Conservation (phyloP, 352 stramenopile genomes). For the Pythium pyrilobum region DNA sequence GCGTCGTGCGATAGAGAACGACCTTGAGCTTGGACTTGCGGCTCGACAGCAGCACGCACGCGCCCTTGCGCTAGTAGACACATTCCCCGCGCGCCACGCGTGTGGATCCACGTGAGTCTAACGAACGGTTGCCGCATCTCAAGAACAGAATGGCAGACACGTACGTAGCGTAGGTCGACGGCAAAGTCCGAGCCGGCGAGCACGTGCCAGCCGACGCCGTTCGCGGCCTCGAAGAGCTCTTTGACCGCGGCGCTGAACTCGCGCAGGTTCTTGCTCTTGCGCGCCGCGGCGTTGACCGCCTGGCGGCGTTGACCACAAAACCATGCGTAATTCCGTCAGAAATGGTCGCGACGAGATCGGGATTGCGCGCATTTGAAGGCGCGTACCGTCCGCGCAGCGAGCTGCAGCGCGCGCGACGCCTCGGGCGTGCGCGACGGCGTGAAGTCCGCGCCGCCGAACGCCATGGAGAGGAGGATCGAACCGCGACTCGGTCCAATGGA, state of each 20-base stretch:
- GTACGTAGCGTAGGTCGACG: slow-evolving; percentile 74
- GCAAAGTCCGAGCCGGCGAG: slow-evolving; percentile 61
- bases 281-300: slow-evolving; percentile 47
- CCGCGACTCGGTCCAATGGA: no score
- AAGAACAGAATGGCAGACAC: background rate
- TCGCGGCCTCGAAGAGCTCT: slow-evolving; percentile 31
- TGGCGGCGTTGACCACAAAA: slow-evolving; percentile 5
- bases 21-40: slow-evolving; percentile 63
- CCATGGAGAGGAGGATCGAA: no score
- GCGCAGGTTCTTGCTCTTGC: slow-evolving; percentile 50
- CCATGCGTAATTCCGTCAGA: background rate
- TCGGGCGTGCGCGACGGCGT: slow-evolving; percentile 53
- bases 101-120: background rate
- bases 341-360: background rate
- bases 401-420: slow-evolving; percentile 32
- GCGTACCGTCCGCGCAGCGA: slow-evolving; percentile 35
- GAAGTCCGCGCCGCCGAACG: slow-evolving; percentile 51
- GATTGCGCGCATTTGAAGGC: background rate
- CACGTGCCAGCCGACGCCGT: slow-evolving; percentile 66
- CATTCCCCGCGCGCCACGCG: background rate
- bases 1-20: slow-evolving; percentile 65
- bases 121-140: background rate
- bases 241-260: slow-evolving; percentile 46
- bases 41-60: slow-evolving; percentile 60
- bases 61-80: slow-evolving; percentile 43